Percentiles rank a stretch among this genome's conserved stretches.
Evolutionary conservation across 371 early-diverging fungal species (phyloP).

Genomic region (Haplosporangium sp.): DNA sequence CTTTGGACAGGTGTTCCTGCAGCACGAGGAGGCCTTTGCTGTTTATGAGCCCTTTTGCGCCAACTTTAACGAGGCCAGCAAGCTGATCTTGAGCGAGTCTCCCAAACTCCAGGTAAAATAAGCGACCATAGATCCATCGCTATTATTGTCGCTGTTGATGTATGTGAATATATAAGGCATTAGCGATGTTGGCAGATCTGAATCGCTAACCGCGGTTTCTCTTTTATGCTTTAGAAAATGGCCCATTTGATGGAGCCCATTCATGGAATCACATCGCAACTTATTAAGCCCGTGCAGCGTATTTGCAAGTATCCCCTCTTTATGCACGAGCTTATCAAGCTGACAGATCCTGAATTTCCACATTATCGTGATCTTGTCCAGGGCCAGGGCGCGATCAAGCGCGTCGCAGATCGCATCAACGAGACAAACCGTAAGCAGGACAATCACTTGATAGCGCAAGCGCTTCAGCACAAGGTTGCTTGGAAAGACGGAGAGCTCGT

Average conservation of each 20-base stretch:
- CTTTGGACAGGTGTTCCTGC: constrained; percentile 83
- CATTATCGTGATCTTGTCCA: constrained; percentile 80
- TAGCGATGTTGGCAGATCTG: background rate
- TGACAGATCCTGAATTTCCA: constrained; percentile 75
- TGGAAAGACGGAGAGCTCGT: constrained; percentile 84
- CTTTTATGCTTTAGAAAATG: constrained; percentile 56
- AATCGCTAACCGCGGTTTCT: background rate
- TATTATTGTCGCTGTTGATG: background rate
- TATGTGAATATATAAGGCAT: no score
- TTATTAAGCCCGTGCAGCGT: constrained; percentile 98
- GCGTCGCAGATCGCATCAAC: constrained; percentile 92
- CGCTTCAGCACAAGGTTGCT: constrained; percentile 83
- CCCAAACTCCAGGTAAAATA: constrained; percentile 60
- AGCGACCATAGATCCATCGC: background rate
- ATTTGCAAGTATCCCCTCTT: constrained; percentile 97
- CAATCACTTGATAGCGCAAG: constrained; percentile 80
- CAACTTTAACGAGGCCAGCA: constrained; percentile 84
- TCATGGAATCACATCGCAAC: constrained; percentile 87
- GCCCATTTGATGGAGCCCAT: constrained; percentile 84
- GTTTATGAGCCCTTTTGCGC: constrained; percentile 96
- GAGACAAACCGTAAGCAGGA: constrained; percentile 92
- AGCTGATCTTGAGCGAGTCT: constrained; percentile 63
- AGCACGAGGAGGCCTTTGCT: constrained; percentile 87
- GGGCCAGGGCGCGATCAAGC: constrained; percentile 84
- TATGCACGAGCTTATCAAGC: constrained; percentile 86